Evolutionary conservation across 768 basidiomycete genomes (phyloP).

Genomic region (Pleurotus cornucopiae): DNA sequence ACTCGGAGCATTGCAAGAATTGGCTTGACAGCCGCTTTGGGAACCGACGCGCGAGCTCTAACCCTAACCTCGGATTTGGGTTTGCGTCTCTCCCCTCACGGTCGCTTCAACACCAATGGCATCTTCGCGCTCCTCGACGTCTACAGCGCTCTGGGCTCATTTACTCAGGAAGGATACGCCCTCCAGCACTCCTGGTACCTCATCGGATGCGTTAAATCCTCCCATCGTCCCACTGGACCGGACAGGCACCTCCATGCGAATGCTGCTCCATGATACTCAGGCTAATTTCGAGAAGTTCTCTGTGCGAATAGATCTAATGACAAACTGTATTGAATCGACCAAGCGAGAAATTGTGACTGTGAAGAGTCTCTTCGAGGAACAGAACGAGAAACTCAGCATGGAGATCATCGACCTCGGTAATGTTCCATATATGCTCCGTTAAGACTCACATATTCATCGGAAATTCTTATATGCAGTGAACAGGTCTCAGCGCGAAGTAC

Average conservation of each 20-base stretch:
- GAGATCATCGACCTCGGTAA: slow-evolving; percentile 56
- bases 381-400: slow-evolving; percentile 50
- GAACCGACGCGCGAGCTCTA: not conserved
- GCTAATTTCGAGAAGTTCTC: slow-evolving; percentile 67
- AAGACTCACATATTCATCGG: slow-evolving; percentile 3
- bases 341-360: slow-evolving; percentile 48
- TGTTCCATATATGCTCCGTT: slow-evolving; percentile 20
- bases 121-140: slow-evolving; percentile 21
- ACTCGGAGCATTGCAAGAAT: slow-evolving; percentile 1
- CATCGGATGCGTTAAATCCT: slow-evolving; percentile 24
- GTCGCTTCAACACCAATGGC: not conserved
- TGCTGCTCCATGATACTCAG: slow-evolving; percentile 72
- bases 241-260: slow-evolving; percentile 63
- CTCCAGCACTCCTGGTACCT: slow-evolving; percentile 17
- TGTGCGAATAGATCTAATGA: slow-evolving; percentile 47
- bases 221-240: slow-evolving; percentile 56
- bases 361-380: slow-evolving; percentile 54
- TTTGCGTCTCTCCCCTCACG: not conserved
- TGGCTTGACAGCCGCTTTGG: not conserved
- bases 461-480: slow-evolving; percentile 39
- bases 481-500: slow-evolving; percentile 57
- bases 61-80: not conserved
- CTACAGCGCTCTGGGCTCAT: slow-evolving; percentile 52
- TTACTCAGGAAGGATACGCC: slow-evolving; percentile 42
- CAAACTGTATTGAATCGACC: slow-evolving; percentile 45